Conservation (phyloP, 305 asterid genomes). For the Fraxinus sp. region DNA sequence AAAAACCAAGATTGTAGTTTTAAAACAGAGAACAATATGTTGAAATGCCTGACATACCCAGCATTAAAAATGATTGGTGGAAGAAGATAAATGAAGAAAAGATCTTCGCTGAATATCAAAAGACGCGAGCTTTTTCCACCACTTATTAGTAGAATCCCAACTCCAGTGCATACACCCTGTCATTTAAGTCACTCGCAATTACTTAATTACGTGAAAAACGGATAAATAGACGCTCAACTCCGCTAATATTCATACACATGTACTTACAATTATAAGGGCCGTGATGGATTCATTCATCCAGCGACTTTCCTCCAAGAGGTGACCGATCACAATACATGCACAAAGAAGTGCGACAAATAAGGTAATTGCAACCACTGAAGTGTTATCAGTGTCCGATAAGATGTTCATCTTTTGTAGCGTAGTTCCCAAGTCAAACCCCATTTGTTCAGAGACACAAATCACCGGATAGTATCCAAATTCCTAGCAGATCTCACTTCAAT, state of each 20-base stretch:
- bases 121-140: constrained; percentile 82
- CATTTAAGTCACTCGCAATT: constrained; percentile 14
- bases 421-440: constrained; percentile 46
- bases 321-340: constrained; percentile 85
- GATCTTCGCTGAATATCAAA: constrained; percentile 83
- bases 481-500: constrained; percentile 10
- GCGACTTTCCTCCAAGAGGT: constrained; percentile 83
- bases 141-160: constrained; percentile 72
- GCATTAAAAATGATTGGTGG: constrained; percentile 97
- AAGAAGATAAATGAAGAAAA: constrained; percentile 92
- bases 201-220: background rate
- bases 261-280: constrained; percentile 81
- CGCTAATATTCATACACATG: background rate
- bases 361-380: constrained; percentile 70
- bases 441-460: constrained; percentile 19
- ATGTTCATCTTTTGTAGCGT: constrained; percentile 30
- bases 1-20: background rate
- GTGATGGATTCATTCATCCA: constrained; percentile 99
- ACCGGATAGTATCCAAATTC: constrained; percentile 14
- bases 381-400: constrained; percentile 57
- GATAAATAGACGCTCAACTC: background rate
- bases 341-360: constrained; percentile 77
- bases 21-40: background rate
- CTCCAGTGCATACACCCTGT: constrained; percentile 84
- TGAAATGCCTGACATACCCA: constrained; percentile 52